These are phyloP conservation scores for Coemansia biformis DNA, from an alignment of 192 early-diverging fungal species.

Conservation along the genomic window DNA sequence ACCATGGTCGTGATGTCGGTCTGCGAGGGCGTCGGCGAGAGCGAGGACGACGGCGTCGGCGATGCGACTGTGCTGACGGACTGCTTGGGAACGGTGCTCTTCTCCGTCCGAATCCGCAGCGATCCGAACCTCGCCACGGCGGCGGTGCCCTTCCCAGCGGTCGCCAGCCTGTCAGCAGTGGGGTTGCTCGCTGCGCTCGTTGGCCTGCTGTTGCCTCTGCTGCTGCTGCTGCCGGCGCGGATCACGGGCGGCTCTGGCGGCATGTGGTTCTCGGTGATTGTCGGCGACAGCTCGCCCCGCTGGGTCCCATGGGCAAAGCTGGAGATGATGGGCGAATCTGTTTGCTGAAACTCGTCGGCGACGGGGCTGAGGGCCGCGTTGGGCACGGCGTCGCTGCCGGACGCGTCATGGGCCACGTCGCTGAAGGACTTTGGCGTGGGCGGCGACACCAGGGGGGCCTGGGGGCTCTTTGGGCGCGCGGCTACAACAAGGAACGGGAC, in stretches of 20 bases:
- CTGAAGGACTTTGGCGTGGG: conserved; percentile 39
- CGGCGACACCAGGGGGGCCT: conserved; percentile 9
- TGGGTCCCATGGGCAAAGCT: conserved; percentile 12
- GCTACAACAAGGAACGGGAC: conserved; percentile 6
- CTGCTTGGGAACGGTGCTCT: background rate
- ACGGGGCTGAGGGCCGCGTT: conserved; percentile 5
- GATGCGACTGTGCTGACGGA: too few relatives aligned
- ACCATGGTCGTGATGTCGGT: conserved; percentile 31
- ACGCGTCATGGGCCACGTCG: conserved; percentile 5
- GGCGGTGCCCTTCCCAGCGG: too few relatives aligned
- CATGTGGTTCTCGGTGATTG: conserved; percentile 1
- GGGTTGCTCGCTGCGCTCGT: too few relatives aligned
- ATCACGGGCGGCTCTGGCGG: background rate
- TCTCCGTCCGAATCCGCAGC: background rate
- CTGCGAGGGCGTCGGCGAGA: conserved; percentile 16
- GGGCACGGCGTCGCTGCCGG: background rate
- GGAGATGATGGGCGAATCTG: conserved; percentile 20
- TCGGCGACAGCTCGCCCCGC: conserved; percentile 5
- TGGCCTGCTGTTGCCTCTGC: too few relatives aligned
- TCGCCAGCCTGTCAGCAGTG: too few relatives aligned
- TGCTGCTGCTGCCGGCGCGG: too few relatives aligned
- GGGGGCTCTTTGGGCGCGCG: conserved; percentile 1
- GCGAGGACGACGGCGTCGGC: too few relatives aligned
- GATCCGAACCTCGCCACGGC: background rate
- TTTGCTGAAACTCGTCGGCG: conserved; percentile 9